These are phyloP conservation scores for Hirschfeldia incana DNA, from an alignment of 345 rosid genomes.

Conservation along the genomic window DNA sequence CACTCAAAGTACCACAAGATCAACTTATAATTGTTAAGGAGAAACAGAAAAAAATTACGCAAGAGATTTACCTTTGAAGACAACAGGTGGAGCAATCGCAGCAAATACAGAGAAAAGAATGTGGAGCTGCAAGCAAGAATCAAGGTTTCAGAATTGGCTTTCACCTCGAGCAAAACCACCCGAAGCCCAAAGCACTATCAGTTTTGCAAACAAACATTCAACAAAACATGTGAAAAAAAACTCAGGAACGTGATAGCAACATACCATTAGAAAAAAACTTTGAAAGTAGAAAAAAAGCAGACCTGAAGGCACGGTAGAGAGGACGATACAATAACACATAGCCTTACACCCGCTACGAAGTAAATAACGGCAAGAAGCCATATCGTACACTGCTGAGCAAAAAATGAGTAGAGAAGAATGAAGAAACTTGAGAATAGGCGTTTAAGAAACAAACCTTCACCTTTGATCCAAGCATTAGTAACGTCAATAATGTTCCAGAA, in stretches of 20 bases:
- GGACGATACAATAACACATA: conserved; percentile 96
- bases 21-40: background rate
- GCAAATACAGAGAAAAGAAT: conserved; percentile 73
- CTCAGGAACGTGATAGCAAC: background rate
- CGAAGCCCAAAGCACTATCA: conserved; percentile 85
- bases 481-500: conserved; percentile 84
- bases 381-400: conserved; percentile 64
- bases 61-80: conserved; percentile 95
- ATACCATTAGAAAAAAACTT: background rate
- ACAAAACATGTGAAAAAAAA: background rate
- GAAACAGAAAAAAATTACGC: conserved; percentile 54
- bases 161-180: conserved; percentile 51
- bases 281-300: background rate
- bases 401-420: background rate
- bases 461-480: conserved; percentile 85
- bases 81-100: conserved; percentile 92
- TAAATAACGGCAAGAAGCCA: conserved; percentile 95
- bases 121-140: conserved; percentile 62
- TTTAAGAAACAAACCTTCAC: conserved; percentile 54
- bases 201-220: conserved; percentile 52
- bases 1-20: background rate
- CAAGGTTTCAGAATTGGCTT: background rate
- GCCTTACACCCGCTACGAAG: conserved; percentile 91
- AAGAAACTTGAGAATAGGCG: background rate
- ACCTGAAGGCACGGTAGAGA: conserved; percentile 93